Percentiles rank a stretch among this genome's conserved stretches.
Conservation (phyloP, 495 filamentous ascomycete genomes). For the Aspergillus sclerotioniger region DNA sequence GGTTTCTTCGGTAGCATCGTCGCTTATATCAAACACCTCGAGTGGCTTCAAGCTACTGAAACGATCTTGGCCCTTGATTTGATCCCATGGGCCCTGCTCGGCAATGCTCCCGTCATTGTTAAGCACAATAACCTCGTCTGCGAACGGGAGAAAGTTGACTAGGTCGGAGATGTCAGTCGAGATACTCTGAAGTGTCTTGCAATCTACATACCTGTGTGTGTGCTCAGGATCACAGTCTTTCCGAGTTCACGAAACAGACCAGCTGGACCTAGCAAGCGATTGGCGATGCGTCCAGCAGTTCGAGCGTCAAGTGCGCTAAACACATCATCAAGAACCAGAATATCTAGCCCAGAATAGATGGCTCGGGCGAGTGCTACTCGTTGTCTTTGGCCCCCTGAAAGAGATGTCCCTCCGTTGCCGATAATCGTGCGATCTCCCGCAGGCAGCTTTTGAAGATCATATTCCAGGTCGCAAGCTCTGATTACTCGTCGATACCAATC, state of each 20-base stretch:
- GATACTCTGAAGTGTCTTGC: not conserved
- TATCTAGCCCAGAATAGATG: not conserved
- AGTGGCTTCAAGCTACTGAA: not conserved
- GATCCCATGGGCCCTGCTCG: not conserved
- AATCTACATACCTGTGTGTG: slow-evolving; percentile 3
- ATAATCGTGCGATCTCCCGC: not conserved
- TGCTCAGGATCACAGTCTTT: not conserved
- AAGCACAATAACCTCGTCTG: not conserved
- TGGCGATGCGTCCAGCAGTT: not conserved
- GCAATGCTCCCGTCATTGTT: not conserved
- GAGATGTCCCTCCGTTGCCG: not conserved
- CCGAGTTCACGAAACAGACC: not conserved
- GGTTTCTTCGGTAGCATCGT: not conserved
- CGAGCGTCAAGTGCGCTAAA: slow-evolving; percentile 1
- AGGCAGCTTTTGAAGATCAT: not conserved
- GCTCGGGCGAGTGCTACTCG: not conserved
- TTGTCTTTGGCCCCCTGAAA: not conserved
- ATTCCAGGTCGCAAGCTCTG: not conserved
- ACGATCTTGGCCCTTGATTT: not conserved
- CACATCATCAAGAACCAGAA: not conserved
- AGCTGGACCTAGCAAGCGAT: not conserved
- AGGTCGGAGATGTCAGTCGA: not conserved
- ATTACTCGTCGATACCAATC: not conserved
- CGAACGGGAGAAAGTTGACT: not conserved
- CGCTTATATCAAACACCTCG: not conserved